Conservation (phyloP, 2,329 filamentous ascomycete genomes). For the Nothophoma quercina region DNA sequence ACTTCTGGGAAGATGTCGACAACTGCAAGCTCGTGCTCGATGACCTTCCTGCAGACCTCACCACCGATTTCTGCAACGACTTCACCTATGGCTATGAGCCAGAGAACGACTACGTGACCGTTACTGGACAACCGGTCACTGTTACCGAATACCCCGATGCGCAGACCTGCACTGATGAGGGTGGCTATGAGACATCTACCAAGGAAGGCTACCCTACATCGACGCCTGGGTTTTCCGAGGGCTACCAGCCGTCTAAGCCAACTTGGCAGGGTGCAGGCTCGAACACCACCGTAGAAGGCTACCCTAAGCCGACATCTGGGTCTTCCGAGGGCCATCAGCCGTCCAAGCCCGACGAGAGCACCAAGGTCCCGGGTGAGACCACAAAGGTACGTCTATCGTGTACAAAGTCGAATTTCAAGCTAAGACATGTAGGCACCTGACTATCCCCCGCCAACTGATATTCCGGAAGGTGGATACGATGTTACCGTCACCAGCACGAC, state of each 20-base stretch:
- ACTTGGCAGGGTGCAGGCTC: too few species aligned
- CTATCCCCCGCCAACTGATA: background rate
- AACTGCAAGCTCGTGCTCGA: slow-evolving; percentile 18
- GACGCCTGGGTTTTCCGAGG: background rate
- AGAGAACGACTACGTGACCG: slow-evolving; percentile 4
- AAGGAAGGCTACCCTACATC: slow-evolving; percentile 6
- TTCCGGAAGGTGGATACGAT: background rate
- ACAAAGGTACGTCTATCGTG: background rate
- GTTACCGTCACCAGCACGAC: slow-evolving; percentile 17
- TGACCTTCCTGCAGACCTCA: slow-evolving; percentile 6
- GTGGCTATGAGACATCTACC: slow-evolving; percentile 9
- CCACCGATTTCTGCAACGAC: slow-evolving; percentile 12
- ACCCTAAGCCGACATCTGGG: slow-evolving; percentile 2
- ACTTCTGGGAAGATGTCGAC: slow-evolving; percentile 19
- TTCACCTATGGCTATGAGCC: slow-evolving; percentile 8
- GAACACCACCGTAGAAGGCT: slow-evolving; percentile 5
- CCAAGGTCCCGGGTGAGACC: background rate
- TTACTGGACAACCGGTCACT: slow-evolving; percentile 7
- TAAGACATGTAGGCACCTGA: slow-evolving; percentile 4
- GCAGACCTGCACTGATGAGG: slow-evolving; percentile 12
- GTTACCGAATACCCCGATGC: slow-evolving; percentile 15
- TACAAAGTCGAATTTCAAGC: too few species aligned
- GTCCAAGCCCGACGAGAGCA: background rate
- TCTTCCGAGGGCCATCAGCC: background rate
- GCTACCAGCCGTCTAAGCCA: background rate